Percentiles rank a stretch among this genome's conserved stretches.
Evolutionary conservation across 371 early-diverging fungal genomes (phyloP).

Genomic region (Mortierella sp.): DNA sequence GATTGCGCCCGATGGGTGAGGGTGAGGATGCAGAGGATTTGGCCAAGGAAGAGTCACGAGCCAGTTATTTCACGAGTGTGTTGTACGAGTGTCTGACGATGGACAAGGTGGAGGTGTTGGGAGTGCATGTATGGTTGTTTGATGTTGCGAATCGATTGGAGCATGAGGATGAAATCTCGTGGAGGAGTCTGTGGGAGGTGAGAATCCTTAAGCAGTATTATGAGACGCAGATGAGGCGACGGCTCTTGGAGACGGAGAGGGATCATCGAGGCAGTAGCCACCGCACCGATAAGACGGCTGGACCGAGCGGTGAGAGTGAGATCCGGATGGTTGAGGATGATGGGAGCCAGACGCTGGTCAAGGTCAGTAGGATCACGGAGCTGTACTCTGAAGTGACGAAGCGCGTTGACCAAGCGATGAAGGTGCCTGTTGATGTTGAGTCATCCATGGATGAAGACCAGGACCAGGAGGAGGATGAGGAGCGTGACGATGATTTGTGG

Average conservation of each 20-base stretch:
- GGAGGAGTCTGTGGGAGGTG: constrained; percentile 47
- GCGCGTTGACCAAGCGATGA: constrained; percentile 41
- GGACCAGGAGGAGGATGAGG: not conserved
- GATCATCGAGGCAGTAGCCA: not conserved
- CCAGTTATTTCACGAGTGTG: constrained; percentile 43
- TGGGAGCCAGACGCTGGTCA: constrained; percentile 51
- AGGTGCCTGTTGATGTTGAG: not conserved
- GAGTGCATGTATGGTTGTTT: constrained; percentile 52
- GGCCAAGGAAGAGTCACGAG: constrained; percentile 24
- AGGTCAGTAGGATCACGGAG: constrained; percentile 38
- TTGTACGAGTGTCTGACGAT: constrained; percentile 52
- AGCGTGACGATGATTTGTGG: not conserved
- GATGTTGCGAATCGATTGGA: constrained; percentile 48
- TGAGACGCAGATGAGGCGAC: constrained; percentile 29
- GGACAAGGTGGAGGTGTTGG: constrained; percentile 51
- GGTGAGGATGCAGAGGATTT: not conserved
- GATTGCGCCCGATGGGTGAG: constrained; percentile 9
- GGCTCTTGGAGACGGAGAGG: constrained; percentile 7
- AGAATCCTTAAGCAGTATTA: constrained; percentile 43
- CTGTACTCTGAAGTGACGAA: constrained; percentile 37
- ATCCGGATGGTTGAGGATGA: constrained; percentile 37
- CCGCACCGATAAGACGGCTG: not conserved
- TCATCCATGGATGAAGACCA: not conserved
- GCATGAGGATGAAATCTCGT: constrained; percentile 29
- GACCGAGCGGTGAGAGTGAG: not conserved